Conservation (phyloP, 2,329 filamentous ascomycete species). For the Cladosporium colombiae region DNA sequence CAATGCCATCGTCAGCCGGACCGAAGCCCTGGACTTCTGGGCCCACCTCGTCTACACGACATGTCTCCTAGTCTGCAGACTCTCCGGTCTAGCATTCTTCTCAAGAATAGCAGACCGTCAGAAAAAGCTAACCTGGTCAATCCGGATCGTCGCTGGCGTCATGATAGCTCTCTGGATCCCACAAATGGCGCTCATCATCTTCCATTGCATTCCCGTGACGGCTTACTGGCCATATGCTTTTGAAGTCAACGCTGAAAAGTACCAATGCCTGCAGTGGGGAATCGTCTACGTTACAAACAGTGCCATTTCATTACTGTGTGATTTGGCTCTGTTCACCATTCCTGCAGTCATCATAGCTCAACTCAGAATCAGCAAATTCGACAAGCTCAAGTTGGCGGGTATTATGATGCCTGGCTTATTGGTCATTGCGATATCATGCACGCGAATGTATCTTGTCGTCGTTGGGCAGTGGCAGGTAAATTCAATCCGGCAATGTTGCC, state of each 20-base stretch:
- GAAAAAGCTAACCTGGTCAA: constrained; percentile 39
- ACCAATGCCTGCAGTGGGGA: constrained; percentile 53
- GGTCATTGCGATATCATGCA: constrained; percentile 52
- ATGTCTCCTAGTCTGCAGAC: constrained; percentile 51
- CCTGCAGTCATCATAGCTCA: constrained; percentile 51
- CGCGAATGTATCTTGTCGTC: constrained; percentile 52
- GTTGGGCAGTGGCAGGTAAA: constrained; percentile 44
- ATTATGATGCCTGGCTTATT: constrained; percentile 54
- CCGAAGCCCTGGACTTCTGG: constrained; percentile 52
- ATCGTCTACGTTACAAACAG: constrained; percentile 56
- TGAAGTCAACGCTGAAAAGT: constrained; percentile 45
- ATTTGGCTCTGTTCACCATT: constrained; percentile 54
- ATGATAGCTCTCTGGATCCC: constrained; percentile 49
- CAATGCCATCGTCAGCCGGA: constrained; percentile 43
- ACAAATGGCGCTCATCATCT: constrained; percentile 53
- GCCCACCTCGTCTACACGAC: constrained; percentile 57
- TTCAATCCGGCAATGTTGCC: neutral
- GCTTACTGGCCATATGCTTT: constrained; percentile 55
- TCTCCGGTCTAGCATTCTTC: constrained; percentile 57
- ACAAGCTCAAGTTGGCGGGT: constrained; percentile 51
- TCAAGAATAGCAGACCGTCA: constrained; percentile 48
- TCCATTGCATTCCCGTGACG: constrained; percentile 55
- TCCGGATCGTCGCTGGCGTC: constrained; percentile 38
- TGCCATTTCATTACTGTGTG: constrained; percentile 51
- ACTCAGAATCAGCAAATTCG: constrained; percentile 46